Base-by-base conservation (phyloP, 1,284 basidiomycete species). In the Pisolithus thermaeus region DNA sequence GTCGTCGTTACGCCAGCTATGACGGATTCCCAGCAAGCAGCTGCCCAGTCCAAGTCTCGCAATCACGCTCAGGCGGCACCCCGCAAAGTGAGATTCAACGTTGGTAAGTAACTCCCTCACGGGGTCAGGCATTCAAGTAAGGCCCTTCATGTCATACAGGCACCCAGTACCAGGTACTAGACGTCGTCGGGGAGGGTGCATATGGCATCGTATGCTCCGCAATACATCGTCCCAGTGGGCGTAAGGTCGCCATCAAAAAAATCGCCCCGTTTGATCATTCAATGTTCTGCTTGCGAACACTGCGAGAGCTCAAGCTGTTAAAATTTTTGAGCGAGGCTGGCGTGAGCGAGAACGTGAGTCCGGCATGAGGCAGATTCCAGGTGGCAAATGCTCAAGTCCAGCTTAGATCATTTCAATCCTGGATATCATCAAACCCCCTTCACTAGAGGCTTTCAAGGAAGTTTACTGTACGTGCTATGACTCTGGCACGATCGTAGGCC, bases 181-280 rank as follows among this genome's bases (percentile, higher is more conserved):
- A 95, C 73, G 90, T 95, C 58, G 88, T 96, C 50, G 93, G 93
- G 49, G 88, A 91, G 67, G 87, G 88, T 30, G 88, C 88, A 50
- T 91, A 91, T 62, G 89, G 89, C 38, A 92, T 95, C 59, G 92
- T 93, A 59, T 93, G 90, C 62, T 91, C 89, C 25, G 92, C 92
- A 3, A 77, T 92, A 2, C 91, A 94, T 65, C 70, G 81, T 61
- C 85, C 88, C 9, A 90, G 83, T 50, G 84, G 85, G 46, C 81
- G 84, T 49, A 89, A 89, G 65, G 88, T 92, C 51, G 90, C 90
- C 48, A 91, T 91, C 73, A 92, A 93, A 79, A 92, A 92, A 79
- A 92, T 95, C 72, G 83, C 87, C 6, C 92, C 92, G 0, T 94
- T 95, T 59, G 92, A 94, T 67, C 92, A 94, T 64, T 89, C 89